Evolutionary conservation across 257 asterid species (phyloP).

Genomic region (Rehmannia glutinosa): DNA sequence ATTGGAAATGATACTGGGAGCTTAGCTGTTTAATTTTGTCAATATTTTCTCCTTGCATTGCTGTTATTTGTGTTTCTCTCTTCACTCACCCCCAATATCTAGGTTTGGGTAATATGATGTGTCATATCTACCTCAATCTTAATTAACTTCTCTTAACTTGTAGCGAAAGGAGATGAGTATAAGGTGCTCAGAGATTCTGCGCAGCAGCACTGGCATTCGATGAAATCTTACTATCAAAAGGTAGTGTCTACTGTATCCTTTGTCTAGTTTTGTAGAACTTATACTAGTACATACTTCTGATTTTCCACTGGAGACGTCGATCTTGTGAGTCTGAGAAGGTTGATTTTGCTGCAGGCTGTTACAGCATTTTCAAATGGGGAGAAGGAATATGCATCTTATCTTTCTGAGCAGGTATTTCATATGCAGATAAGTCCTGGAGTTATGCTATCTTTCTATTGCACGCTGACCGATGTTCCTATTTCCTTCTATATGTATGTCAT

Average conservation of each 20-base stretch:
- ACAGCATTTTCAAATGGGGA: constrained; percentile 79
- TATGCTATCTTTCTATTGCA: constrained; percentile 6
- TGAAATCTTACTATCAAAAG: constrained; percentile 80
- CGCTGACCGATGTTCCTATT: neutral
- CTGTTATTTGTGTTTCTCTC: neutral
- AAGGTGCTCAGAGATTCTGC: constrained; percentile 64
- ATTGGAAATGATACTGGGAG: constrained; percentile 7
- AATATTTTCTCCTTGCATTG: neutral
- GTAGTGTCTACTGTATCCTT: constrained; percentile 27
- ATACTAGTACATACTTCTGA: neutral
- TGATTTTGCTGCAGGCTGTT: constrained; percentile 64
- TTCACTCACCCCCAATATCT: neutral
- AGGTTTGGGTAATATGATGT: neutral
- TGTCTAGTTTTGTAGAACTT: constrained; percentile 1
- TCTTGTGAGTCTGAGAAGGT: constrained; percentile 24
- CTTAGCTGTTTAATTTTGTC: neutral
- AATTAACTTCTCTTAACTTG: constrained; percentile 31
- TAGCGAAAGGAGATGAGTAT: constrained; percentile 84
- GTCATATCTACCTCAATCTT: constrained; percentile 17
- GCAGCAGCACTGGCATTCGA: constrained; percentile 74
- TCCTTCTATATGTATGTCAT: neutral
- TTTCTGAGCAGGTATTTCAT: constrained; percentile 73
- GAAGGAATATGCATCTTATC: constrained; percentile 66
- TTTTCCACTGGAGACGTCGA: neutral
- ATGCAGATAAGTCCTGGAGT: neutral